phyloP scores from a whole-genome alignment of 768 basidiomycete species.

The Cystofilobasidium ferigula region DNA sequence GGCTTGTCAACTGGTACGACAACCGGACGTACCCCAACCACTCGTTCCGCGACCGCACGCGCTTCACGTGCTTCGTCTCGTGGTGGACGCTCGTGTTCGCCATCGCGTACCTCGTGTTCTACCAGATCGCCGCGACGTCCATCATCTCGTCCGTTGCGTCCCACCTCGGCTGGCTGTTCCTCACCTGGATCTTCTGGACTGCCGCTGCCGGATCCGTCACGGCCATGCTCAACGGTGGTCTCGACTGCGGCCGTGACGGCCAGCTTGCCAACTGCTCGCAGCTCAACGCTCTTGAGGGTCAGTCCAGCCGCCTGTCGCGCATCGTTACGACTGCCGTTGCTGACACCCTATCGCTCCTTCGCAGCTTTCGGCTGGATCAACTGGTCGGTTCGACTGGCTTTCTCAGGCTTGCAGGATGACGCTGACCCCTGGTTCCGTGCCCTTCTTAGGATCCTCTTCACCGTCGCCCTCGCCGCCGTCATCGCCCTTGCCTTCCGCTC shows the following conservation, averaged over 20 bases:
- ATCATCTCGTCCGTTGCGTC: constrained; percentile 23
- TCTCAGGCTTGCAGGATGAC: too few relatives aligned
- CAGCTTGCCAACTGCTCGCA: constrained; percentile 55
- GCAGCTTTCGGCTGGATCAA: constrained; percentile 10
- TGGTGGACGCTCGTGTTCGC: constrained; percentile 30
- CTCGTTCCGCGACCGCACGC: constrained; percentile 52
- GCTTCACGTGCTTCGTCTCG: constrained; percentile 59
- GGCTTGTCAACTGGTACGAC: constrained; percentile 57
- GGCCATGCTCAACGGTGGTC: constrained; percentile 16
- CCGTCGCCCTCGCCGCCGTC: background rate
- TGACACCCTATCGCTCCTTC: background rate
- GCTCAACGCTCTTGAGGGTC: constrained; percentile 63
- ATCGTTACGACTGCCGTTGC: background rate
- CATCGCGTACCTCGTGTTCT: constrained; percentile 24
- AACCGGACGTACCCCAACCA: constrained; percentile 41
- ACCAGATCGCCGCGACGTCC: constrained; percentile 20
- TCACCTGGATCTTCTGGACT: constrained; percentile 71
- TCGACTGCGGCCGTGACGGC: constrained; percentile 35
- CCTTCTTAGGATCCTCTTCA: constrained; percentile 1
- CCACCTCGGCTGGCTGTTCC: constrained; percentile 44
- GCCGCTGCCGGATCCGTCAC: constrained; percentile 52
- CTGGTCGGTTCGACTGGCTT: background rate
- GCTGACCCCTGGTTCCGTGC: background rate
- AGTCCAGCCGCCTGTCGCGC: constrained; percentile 36
- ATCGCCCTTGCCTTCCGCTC: constrained; percentile 1